Conservation (phyloP, 1,284 basidiomycete genomes). For the Apiotrichum domesticum region DNA sequence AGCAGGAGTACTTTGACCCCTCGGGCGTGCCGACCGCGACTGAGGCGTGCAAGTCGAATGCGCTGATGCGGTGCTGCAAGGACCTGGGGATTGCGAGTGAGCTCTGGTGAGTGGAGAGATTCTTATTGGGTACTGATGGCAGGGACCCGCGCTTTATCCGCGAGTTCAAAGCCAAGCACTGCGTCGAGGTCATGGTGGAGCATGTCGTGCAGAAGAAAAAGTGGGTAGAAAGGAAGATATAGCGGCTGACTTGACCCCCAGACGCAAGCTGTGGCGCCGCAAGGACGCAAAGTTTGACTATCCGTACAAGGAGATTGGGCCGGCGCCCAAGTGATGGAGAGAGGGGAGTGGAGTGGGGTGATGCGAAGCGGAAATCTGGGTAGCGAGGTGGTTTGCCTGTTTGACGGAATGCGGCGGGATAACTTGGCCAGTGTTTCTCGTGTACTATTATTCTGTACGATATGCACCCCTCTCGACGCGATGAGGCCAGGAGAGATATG, state of each 20-base stretch:
- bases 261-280: conserved; percentile 84
- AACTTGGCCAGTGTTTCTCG: too few species aligned
- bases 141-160: conserved; percentile 96
- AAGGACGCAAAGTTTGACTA: conserved; percentile 82
- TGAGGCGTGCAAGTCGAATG: conserved; percentile 94
- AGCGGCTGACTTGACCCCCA: conserved; percentile 37
- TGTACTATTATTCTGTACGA: too few species aligned
- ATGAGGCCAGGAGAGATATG: too few species aligned
- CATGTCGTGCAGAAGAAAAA: conserved; percentile 79
- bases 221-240: conserved; percentile 51
- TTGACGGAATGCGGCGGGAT: too few species aligned
- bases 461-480: too few species aligned
- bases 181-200: conserved; percentile 79
- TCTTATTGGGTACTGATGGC: not conserved
- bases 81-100: conserved; percentile 94
- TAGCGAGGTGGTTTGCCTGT: too few species aligned
- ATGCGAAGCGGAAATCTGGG: too few species aligned
- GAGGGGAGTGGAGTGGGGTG: too few species aligned
- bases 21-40: conserved; percentile 86
- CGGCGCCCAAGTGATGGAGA: not conserved
- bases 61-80: conserved; percentile 96
- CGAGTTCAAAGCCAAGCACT: conserved; percentile 80
- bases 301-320: conserved; percentile 65
- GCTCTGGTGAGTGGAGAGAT: conserved; percentile 62
- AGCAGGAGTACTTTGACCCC: conserved; percentile 95